Evolutionary conservation across 2,329 filamentous ascomycete species (phyloP).

Genomic region (Penicillium sp.): DNA sequence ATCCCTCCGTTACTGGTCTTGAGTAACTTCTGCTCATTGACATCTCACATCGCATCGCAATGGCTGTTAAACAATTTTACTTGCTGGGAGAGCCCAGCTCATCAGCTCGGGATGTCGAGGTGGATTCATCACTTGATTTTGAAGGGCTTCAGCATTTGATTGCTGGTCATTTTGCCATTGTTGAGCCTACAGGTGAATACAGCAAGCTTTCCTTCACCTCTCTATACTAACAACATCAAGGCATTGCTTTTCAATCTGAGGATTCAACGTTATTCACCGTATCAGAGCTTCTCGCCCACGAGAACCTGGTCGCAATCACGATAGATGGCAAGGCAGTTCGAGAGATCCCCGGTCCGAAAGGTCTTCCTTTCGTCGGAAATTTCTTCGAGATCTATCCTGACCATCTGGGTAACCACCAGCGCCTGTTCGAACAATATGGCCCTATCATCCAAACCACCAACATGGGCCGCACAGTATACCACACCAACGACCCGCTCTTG

Average conservation of each 20-base stretch:
- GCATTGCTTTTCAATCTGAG: constrained; percentile 23
- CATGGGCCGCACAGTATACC: constrained; percentile 52
- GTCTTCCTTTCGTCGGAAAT: constrained; percentile 48
- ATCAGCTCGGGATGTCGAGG: constrained; percentile 19
- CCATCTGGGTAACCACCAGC: constrained; percentile 57
- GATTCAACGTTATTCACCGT: constrained; percentile 6
- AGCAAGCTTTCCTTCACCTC: neutral
- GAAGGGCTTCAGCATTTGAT: constrained; percentile 23
- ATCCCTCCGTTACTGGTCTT: neutral
- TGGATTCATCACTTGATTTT: constrained; percentile 20
- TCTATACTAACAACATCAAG: constrained; percentile 6
- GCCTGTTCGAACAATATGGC: constrained; percentile 55
- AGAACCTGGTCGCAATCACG: constrained; percentile 22
- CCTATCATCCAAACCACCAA: constrained; percentile 53
- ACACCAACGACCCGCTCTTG: constrained; percentile 52
- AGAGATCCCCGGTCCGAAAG: constrained; percentile 21
- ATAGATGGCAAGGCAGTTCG: constrained; percentile 32
- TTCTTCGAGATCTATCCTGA: constrained; percentile 58
- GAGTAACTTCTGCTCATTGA: neutral
- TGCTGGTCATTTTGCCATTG: constrained; percentile 32
- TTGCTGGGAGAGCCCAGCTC: constrained; percentile 22
- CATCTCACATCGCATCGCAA: neutral
- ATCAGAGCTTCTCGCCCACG: constrained; percentile 10
- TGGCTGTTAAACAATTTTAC: constrained; percentile 20
- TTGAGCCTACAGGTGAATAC: constrained; percentile 28